Percentiles rank a stretch among this genome's conserved stretches.
Conservation (phyloP, 352 stramenopile genomes). For the Pseudoperonospora humuli region DNA sequence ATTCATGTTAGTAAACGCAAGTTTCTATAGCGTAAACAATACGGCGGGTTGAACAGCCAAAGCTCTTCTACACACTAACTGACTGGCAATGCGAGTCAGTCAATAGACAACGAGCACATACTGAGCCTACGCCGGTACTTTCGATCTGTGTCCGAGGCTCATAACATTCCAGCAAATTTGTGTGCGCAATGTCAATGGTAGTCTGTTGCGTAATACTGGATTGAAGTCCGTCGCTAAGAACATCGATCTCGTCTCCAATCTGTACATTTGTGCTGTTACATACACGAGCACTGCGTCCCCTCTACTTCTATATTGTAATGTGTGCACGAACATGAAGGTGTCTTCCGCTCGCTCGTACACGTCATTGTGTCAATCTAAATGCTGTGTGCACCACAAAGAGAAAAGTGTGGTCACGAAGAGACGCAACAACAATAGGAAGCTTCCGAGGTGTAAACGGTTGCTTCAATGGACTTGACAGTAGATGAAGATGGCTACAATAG, state of each 20-base stretch:
- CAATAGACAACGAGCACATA: not conserved
- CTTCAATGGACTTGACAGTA: constrained; percentile 14
- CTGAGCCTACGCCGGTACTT: not conserved
- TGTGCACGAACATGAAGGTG: constrained; percentile 96
- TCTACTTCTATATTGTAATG: constrained; percentile 72
- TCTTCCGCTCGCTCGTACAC: constrained; percentile 98
- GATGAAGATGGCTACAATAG: constrained; percentile 49
- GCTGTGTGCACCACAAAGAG: no score
- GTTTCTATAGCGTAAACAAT: no score
- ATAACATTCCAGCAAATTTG: constrained; percentile 73
- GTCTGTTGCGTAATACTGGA: constrained; percentile 76
- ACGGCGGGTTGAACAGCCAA: no score
- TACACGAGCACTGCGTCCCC: constrained; percentile 65
- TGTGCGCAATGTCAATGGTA: constrained; percentile 78
- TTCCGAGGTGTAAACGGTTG: not conserved
- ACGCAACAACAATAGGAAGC: no score
- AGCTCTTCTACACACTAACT: no score
- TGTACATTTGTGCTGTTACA: constrained; percentile 73
- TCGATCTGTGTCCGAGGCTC: constrained; percentile 45
- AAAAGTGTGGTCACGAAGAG: no score
- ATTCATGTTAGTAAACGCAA: no score
- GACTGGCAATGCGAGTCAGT: no score
- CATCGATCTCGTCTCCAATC: constrained; percentile 35
- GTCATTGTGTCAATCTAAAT: no score
- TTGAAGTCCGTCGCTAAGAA: constrained; percentile 93